A percentile compares a stretch with the other conserved stretches of the same genome.
Evolutionary conservation across 331 rosid species (phyloP).

Genomic region (Pyrus hybrid): DNA sequence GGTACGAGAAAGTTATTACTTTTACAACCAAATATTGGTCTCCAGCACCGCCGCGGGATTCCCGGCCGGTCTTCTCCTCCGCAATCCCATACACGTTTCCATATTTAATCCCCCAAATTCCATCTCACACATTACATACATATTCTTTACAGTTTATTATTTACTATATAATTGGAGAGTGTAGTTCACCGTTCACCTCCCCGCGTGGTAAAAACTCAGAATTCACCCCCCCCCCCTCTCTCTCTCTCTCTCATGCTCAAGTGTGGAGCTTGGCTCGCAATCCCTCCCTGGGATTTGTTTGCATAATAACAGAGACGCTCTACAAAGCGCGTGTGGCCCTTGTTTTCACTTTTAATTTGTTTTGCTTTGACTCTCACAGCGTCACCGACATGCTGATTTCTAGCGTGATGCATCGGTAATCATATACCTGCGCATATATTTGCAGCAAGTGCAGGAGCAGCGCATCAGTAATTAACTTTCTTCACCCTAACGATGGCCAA

Average conservation of each 20-base stretch:
- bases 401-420: background rate
- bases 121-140: background rate
- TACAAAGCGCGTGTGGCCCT: background rate
- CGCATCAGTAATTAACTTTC: no score
- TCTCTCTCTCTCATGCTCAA: background rate
- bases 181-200: background rate
- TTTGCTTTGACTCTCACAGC: background rate
- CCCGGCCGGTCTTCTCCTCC: conserved; percentile 34
- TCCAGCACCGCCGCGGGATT: conserved; percentile 37
- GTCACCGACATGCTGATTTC: conserved; percentile 40
- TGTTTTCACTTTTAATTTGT: background rate
- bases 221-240: background rate
- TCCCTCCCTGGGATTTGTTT: background rate
- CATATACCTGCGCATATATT: background rate
- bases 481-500: background rate
- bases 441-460: no score
- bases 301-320: background rate
- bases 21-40: background rate
- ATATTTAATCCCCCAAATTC: background rate
- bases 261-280: background rate
- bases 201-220: background rate
- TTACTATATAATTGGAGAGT: background rate
- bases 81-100: background rate
- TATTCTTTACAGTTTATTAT: background rate
- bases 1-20: background rate